A percentile compares a stretch with the other conserved stretches of the same genome.
These are phyloP conservation scores for Cercospora zeae-maydis DNA, from an alignment of 2,329 filamentous ascomycete species.

Conservation along the genomic window DNA sequence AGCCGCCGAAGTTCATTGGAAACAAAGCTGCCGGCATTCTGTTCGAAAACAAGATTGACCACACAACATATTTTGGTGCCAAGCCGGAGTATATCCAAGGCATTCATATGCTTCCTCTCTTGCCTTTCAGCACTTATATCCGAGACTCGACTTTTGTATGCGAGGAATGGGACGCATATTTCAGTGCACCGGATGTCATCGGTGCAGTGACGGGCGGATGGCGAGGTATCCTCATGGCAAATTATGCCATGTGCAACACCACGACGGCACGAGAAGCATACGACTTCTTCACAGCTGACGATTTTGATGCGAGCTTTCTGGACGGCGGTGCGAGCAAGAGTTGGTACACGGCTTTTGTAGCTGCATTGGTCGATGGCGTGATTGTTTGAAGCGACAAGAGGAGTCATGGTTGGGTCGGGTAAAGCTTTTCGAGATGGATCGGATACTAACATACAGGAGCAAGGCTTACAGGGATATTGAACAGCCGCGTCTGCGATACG, in stretches of 20 bases:
- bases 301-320: conserved; percentile 66
- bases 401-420: not conserved
- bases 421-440: not conserved
- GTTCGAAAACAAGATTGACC: conserved; percentile 94
- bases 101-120: conserved; percentile 79
- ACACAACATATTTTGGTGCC: conserved; percentile 81
- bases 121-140: conserved; percentile 64
- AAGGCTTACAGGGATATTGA: not conserved
- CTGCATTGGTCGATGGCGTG: conserved; percentile 52
- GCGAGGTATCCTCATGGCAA: conserved; percentile 80
- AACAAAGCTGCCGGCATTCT: conserved; percentile 67
- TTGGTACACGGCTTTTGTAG: conserved; percentile 79
- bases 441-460: not conserved
- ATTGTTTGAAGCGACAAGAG: not conserved
- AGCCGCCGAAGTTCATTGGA: conserved; percentile 71
- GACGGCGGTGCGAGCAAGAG: conserved; percentile 80
- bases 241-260: conserved; percentile 74
- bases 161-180: conserved; percentile 80
- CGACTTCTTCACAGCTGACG: conserved; percentile 65
- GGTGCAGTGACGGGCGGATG: conserved; percentile 70
- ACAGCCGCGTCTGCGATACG: not conserved
- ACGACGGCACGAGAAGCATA: conserved; percentile 53
- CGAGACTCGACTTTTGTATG: conserved; percentile 66
- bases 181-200: conserved; percentile 50
- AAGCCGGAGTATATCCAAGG: conserved; percentile 48